Conservation (phyloP, 495 filamentous ascomycete genomes). For the Hypoxylon fragiforme region DNA sequence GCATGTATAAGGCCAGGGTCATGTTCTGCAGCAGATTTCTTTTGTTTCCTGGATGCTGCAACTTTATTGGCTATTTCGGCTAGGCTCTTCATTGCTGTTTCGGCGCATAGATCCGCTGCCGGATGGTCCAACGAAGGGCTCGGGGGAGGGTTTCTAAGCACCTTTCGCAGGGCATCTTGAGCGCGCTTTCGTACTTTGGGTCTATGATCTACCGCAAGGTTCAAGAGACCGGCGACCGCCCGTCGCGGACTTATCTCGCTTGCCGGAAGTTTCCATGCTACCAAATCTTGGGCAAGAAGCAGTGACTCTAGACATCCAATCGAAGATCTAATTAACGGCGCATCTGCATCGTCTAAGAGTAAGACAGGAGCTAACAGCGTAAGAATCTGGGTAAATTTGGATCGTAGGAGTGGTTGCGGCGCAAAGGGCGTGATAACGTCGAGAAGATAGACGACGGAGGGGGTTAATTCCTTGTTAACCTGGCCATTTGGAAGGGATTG, state of each 20-base stretch:
- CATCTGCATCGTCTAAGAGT: conserved; percentile 78
- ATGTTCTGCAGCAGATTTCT: conserved; percentile 64
- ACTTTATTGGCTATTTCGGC: conserved; percentile 64
- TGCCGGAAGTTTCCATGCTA: conserved; percentile 83
- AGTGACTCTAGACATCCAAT: conserved; percentile 91
- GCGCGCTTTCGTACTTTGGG: conserved; percentile 95
- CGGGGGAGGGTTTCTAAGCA: conserved; percentile 80
- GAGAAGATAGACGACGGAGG: conserved; percentile 92
- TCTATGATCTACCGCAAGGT: conserved; percentile 79
- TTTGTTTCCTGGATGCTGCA: conserved; percentile 65
- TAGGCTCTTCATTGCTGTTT: conserved; percentile 78
- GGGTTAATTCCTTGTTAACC: conserved; percentile 80
- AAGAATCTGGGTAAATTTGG: conserved; percentile 93
- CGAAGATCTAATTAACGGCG: conserved; percentile 81
- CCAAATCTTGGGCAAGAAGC: conserved; percentile 81
- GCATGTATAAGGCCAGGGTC: conserved; percentile 88
- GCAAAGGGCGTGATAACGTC: conserved; percentile 83
- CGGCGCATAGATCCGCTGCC: conserved; percentile 92
- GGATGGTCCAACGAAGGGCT: conserved; percentile 92
- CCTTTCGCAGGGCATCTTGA: conserved; percentile 82
- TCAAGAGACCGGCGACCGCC: conserved; percentile 83
- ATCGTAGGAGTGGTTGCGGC: conserved; percentile 80
- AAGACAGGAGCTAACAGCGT: conserved; percentile 81
- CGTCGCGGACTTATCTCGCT: conserved; percentile 84
- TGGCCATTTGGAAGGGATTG: conserved; percentile 68